These are phyloP conservation scores for Chlorella sp. DNA, from an alignment of 139 green algal species.

Conservation along the genomic window DNA sequence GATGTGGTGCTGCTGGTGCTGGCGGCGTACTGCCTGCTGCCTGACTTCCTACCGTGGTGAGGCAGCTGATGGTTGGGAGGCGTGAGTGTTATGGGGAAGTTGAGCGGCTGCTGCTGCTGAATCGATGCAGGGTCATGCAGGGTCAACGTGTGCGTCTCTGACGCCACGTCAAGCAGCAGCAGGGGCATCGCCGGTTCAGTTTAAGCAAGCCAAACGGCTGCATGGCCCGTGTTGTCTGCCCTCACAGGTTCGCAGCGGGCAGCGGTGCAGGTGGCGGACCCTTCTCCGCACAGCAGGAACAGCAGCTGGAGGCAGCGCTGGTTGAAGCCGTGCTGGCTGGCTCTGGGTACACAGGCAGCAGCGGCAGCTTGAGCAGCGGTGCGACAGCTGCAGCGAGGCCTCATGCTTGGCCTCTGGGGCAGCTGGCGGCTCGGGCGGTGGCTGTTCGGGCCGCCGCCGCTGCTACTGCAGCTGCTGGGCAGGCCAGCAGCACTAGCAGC, in stretches of 20 bases:
- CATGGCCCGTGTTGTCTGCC: no score
- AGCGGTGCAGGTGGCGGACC: background rate
- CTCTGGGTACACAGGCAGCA: background rate
- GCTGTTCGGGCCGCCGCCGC: background rate
- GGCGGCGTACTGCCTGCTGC: slow-evolving; percentile 45
- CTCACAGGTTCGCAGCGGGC: background rate
- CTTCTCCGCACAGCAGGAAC: slow-evolving; percentile 36
- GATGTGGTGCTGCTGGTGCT: slow-evolving; percentile 52
- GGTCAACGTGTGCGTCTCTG: no score
- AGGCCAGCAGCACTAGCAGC: background rate
- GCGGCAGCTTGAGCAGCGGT: background rate
- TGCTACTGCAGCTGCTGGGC: background rate
- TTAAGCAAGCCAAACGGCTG: no score
- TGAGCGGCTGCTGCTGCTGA: no score
- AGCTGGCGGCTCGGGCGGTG: background rate
- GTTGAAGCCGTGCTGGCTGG: slow-evolving; percentile 30
- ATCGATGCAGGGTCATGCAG: no score
- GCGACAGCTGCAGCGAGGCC: background rate
- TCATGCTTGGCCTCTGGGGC: background rate
- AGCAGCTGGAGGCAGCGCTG: slow-evolving; percentile 30
- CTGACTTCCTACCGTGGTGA: slow-evolving; percentile 29
- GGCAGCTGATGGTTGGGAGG: background rate
- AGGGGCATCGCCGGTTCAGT: no score
- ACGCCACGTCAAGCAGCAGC: no score
- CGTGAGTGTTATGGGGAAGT: background rate